Percentiles rank a stretch among this genome's conserved stretches.
These are phyloP conservation scores for Boeremia lycopersici DNA, from an alignment of 2,329 filamentous ascomycete genomes.

Conservation along the genomic window DNA sequence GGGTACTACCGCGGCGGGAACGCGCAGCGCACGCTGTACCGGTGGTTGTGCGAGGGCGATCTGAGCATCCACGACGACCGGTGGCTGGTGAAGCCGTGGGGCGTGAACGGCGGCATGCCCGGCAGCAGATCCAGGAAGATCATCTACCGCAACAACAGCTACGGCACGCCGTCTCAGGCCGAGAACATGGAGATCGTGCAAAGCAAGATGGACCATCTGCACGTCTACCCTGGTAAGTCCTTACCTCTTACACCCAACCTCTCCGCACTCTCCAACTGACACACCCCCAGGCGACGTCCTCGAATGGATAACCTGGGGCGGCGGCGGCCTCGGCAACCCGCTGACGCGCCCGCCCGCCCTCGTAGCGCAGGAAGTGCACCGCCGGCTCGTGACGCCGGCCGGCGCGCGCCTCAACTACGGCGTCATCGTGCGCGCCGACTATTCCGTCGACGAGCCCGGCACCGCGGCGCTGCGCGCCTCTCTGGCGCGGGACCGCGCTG, in stretches of 20 bases:
- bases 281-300: conserved; percentile 50
- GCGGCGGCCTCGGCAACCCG: conserved; percentile 56
- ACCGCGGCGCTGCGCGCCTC: conserved; percentile 46
- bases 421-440: conserved; percentile 51
- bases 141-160: conserved; percentile 50
- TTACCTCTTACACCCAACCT: not conserved
- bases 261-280: not conserved
- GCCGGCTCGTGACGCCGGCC: conserved; percentile 51
- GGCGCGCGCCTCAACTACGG: conserved; percentile 55
- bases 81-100: conserved; percentile 59
- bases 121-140: conserved; percentile 53
- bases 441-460: conserved; percentile 44
- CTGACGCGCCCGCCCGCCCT: conserved; percentile 51
- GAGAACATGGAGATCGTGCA: conserved; percentile 48
- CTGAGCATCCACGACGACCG: conserved; percentile 57
- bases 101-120: conserved; percentile 54
- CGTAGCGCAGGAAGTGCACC: conserved; percentile 55
- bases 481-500: conserved; percentile 27
- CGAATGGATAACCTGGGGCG: conserved; percentile 59
- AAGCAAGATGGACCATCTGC: conserved; percentile 57
- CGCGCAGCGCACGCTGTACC: conserved; percentile 55
- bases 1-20: conserved; percentile 58
- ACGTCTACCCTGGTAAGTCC: conserved; percentile 48
- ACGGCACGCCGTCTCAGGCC: conserved; percentile 39
- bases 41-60: conserved; percentile 54